phyloP scores from a whole-genome alignment of 192 early-diverging fungal genomes.

The Coemansia pectinata region DNA sequence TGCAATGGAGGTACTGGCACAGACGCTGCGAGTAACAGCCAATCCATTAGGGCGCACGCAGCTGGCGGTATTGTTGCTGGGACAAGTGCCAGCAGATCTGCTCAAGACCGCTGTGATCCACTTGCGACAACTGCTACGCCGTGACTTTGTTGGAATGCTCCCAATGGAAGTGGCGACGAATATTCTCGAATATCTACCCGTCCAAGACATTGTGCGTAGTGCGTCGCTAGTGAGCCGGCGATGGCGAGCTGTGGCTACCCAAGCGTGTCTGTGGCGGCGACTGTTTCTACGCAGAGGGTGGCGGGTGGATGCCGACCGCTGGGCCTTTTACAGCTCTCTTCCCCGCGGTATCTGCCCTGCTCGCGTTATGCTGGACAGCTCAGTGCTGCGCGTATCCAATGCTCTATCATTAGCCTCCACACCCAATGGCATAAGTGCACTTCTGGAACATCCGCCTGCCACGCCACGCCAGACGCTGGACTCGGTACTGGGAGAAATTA shows the following conservation, averaged over 20 bases:
- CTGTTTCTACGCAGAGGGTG: slow-evolving; percentile 34
- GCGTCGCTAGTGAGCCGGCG: slow-evolving; percentile 31
- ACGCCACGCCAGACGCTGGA: slow-evolving; percentile 7
- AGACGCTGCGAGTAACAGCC: slow-evolving; percentile 15
- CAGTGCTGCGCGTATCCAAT: slow-evolving; percentile 16
- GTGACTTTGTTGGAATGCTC: slow-evolving; percentile 48
- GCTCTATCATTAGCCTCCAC: slow-evolving; percentile 1
- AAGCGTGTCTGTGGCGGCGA: slow-evolving; percentile 38
- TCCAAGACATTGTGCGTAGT: slow-evolving; percentile 23
- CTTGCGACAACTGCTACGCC: slow-evolving; percentile 34
- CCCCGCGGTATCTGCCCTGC: slow-evolving; percentile 9
- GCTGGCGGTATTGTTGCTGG: slow-evolving; percentile 33
- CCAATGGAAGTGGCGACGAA: slow-evolving; percentile 38
- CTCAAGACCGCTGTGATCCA: slow-evolving; percentile 22
- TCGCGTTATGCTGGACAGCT: slow-evolving; percentile 19
- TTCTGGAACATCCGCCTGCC: not conserved
- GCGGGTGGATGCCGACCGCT: slow-evolving; percentile 29
- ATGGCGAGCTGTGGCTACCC: slow-evolving; percentile 30
- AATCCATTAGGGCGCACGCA: slow-evolving; percentile 26
- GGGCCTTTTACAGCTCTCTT: slow-evolving; percentile 32
- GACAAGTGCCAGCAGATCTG: slow-evolving; percentile 34
- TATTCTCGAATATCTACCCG: slow-evolving; percentile 33
- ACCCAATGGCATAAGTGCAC: not conserved
- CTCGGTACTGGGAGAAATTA: slow-evolving; percentile 5
- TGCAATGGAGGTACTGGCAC: slow-evolving; percentile 26